Conservation (phyloP, 352 stramenopile species). For the Halophytophthora batemanensis region DNA sequence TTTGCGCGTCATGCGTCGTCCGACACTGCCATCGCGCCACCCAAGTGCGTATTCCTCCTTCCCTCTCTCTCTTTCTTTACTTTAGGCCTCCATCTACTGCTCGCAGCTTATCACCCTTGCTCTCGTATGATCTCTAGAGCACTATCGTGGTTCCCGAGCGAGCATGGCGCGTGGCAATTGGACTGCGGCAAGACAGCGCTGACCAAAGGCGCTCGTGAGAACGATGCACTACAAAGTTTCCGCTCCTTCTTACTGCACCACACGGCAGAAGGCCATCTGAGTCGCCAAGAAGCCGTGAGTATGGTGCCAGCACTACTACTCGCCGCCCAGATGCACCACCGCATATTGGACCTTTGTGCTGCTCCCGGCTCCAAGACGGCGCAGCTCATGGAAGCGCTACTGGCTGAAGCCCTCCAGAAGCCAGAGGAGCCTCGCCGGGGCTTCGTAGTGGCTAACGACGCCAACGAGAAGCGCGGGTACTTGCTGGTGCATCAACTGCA, state of each 20-base stretch:
- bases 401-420: background rate
- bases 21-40: constrained; percentile 31
- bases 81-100: background rate
- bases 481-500: constrained; percentile 95
- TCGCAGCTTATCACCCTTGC: background rate
- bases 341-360: constrained; percentile 79
- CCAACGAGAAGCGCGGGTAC: constrained; percentile 94
- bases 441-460: constrained; percentile 96
- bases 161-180: constrained; percentile 66
- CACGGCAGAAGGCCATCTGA: constrained; percentile 89
- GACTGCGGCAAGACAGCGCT: constrained; percentile 66
- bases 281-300: constrained; percentile 96
- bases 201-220: constrained; percentile 48
- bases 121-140: constrained; percentile 21
- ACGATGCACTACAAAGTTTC: constrained; percentile 77
- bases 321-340: constrained; percentile 86
- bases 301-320: constrained; percentile 98
- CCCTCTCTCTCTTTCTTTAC: background rate
- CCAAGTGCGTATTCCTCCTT: constrained; percentile 31
- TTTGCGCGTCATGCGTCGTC: constrained; percentile 30
- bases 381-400: constrained; percentile 92
- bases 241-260: constrained; percentile 93
- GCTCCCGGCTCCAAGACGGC: constrained; percentile 98
- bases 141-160: constrained; percentile 59
- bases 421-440: constrained; percentile 27